Percentiles rank a stretch among this genome's conserved stretches.
Conservation (phyloP, 2,329 filamentous ascomycete species). For the Phyllosticta ampelicida region DNA sequence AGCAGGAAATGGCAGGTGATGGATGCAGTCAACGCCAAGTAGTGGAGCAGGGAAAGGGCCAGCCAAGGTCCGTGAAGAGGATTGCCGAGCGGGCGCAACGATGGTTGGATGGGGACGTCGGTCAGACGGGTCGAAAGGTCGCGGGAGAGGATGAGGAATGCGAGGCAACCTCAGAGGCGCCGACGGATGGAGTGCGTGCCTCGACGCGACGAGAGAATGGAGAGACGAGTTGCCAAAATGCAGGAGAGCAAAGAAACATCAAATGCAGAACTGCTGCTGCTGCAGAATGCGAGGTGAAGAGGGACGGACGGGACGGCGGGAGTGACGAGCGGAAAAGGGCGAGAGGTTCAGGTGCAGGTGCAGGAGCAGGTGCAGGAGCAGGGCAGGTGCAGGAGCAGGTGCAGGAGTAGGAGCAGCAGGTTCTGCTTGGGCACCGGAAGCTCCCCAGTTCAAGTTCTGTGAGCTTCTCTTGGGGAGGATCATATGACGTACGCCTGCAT, state of each 20-base stretch:
- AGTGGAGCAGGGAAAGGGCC: background rate
- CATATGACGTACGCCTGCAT: constrained; percentile 5
- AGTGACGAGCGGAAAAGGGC: constrained; percentile 5
- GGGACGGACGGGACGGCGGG: background rate
- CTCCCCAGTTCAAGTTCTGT: constrained; percentile 11
- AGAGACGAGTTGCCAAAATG: background rate
- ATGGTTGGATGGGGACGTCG: background rate
- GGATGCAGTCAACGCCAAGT: background rate
- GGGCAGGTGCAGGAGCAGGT: no score
- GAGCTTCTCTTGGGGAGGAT: constrained; percentile 6
- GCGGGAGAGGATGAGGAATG: background rate
- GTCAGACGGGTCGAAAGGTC: background rate
- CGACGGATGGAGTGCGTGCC: background rate
- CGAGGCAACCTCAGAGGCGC: background rate
- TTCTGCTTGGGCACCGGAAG: constrained; percentile 5
- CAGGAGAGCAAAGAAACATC: background rate
- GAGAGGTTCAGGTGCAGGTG: background rate
- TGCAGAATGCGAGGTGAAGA: background rate
- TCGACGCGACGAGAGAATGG: background rate
- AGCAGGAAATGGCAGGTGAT: background rate
- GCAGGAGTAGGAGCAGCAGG: no score
- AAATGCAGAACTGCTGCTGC: background rate
- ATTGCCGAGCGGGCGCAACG: background rate
- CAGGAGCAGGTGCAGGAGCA: no score
- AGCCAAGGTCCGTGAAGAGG: background rate